Evolutionary conservation across 768 basidiomycete genomes (phyloP), one percentile per base, ranked within the genome.

Genomic region (Amanita muscaria): DNA sequence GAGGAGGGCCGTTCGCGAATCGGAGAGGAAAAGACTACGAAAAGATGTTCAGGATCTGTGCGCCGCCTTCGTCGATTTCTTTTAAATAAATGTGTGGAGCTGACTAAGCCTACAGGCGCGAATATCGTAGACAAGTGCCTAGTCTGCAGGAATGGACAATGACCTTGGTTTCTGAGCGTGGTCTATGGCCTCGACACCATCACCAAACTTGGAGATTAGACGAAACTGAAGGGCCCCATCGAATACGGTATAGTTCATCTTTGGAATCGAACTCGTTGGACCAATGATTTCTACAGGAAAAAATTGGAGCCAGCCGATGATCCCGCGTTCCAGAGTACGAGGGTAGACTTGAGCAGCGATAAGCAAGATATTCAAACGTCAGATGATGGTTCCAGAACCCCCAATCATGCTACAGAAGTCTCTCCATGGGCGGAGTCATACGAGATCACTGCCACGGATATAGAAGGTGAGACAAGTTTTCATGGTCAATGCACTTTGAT

Each of bases 161-260:
- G 31, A 55, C 77, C 7, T 63, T 86, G 18, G 77, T 77, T 2
- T 79, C 79, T 0, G 92, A 94, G 57, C 74, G 87, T 16, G 90
- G 90, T 0, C 56, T 94, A 10, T 94, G 92, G 91, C 78, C 81
- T 2, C 70, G 74, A 34, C 60, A 70, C 12, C 67, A 67, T 31
- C 64, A 56, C 2, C 64, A 65, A 18, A 53, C 73, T 9, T 94
- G 92, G 92, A 67, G 82, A 24, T 62, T 94, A 35, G 92, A 94
- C 50, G 91, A 93, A 54, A 92, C 90, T 2, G 92, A 96, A 55
- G 92, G 91, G 1, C 91, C 90, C 1, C 74, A 87, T 53, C 77
- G 91, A 37, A 84, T 88, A 42, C 70, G 91, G 90, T 89, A 53
- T 14, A 53, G 49, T 22, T 11, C 18, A 23, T 3, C 29, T 5